Base-by-base conservation (phyloP, 371 early-diverging fungal genomes). In the Nematocida homosporus region DNA sequence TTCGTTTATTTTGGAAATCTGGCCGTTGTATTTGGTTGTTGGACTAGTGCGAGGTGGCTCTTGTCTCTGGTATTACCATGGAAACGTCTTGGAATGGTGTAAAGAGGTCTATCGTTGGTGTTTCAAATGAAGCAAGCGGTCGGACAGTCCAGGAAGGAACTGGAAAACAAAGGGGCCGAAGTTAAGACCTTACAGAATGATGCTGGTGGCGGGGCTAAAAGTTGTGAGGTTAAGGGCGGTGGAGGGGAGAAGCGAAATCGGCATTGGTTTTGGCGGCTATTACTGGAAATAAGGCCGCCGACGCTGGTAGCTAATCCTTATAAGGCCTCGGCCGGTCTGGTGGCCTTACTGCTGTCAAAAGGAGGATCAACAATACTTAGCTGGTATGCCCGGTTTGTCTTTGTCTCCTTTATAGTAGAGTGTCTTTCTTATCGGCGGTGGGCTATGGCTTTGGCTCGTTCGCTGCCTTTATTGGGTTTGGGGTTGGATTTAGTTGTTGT, bases 11-110 rank as follows among this genome's bases (percentile, higher is more conserved):
- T n/a, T 40, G 18, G n/a, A 27, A 10, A 10, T 34, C 16, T 69
- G 69, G 69, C 57, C 57, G 0, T 34, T 61, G 13, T 69, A 69
- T 32, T 30, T 69, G 67, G 18, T n/a, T 8, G 48, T 48, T 5
- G 20, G 6, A 40, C 25, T 41, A 10, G 10, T 56, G 47, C 30
- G 64, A 10, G 61, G n/a, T 53, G 13, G 30, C 23, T 59, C 10
- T 18, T 55, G 10, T 18, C 13, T 64, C 25, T 56, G 5, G 5
- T n/a, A 18, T 10, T 18, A 30, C 64, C 16, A 55, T 55, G 23
- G 57, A 64, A 56, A 56, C 57, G 57, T 64, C 10, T 13, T 5
- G n/a, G 34, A 34, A 59, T 6, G 13, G 8, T 16, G 35, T 32
- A 6, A 10, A 32, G 34, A 8, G 8, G 41, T 59, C 10, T n/a